phyloP scores from a whole-genome alignment of 441 rosid species.

The Erodium texanum region DNA sequence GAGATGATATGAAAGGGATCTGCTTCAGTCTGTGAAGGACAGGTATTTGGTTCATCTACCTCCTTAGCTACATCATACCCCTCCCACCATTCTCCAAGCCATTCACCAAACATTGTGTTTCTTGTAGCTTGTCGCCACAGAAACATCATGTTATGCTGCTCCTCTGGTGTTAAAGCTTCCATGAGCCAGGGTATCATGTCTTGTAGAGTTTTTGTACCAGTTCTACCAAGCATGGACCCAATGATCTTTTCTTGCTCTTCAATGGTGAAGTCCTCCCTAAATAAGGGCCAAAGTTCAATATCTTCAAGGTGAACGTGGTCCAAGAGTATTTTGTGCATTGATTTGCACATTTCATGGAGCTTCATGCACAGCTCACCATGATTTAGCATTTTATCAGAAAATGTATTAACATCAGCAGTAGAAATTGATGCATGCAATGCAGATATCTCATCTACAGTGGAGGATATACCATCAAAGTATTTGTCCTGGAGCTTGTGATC shows the following conservation, averaged over 20 bases:
- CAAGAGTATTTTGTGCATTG: constrained; percentile 54
- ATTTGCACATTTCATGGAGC: constrained; percentile 53
- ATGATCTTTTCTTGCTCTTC: constrained; percentile 78
- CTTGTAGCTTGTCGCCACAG: constrained; percentile 58
- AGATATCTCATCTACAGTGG: constrained; percentile 54
- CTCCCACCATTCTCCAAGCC: constrained; percentile 86
- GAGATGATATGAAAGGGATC: constrained; percentile 64
- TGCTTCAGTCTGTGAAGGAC: constrained; percentile 20
- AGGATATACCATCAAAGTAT: constrained; percentile 42
- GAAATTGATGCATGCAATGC: constrained; percentile 33
- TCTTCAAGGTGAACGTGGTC: constrained; percentile 71
- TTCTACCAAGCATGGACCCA: constrained; percentile 68
- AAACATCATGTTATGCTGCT: constrained; percentile 48
- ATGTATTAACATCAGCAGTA: constrained; percentile 18
- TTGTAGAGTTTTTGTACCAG: constrained; percentile 55
- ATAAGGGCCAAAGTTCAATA: constrained; percentile 65
- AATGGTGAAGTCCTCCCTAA: constrained; percentile 47
- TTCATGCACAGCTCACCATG: constrained; percentile 41
- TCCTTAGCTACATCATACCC: constrained; percentile 31
- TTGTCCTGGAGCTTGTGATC: constrained; percentile 62
- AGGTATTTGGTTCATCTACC: constrained; percentile 24
- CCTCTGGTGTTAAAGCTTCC: constrained; percentile 49
- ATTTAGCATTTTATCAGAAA: constrained; percentile 24
- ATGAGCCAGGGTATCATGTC: constrained; percentile 82
- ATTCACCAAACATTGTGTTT: constrained; percentile 74